Evolutionary conservation across 2,329 filamentous ascomycete species (phyloP).

Genomic region (Fusarium udum): DNA sequence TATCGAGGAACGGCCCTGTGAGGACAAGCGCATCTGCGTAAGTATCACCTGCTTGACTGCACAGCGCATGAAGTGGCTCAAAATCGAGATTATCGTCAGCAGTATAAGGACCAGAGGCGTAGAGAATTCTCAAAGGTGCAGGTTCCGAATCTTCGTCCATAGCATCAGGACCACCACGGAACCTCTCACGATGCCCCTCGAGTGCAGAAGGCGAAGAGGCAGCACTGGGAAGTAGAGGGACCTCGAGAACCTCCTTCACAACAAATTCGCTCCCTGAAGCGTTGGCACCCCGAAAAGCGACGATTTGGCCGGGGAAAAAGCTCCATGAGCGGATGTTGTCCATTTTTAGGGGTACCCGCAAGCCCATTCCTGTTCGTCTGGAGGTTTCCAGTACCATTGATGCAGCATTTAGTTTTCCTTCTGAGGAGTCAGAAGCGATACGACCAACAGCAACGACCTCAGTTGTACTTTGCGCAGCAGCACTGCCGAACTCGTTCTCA

Average conservation of each 20-base stretch:
- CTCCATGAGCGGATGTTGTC: constrained; percentile 74
- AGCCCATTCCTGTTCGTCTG: constrained; percentile 81
- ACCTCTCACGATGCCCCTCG: constrained; percentile 72
- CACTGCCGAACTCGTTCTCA: constrained; percentile 85
- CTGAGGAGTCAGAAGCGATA: constrained; percentile 87
- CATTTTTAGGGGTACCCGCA: constrained; percentile 82
- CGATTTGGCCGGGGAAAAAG: constrained; percentile 95
- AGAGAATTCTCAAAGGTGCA: constrained; percentile 77
- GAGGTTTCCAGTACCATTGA: constrained; percentile 91
- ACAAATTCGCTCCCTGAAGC: constrained; percentile 84
- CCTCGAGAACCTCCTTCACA: constrained; percentile 77
- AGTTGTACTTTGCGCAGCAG: constrained; percentile 82
- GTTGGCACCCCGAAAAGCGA: constrained; percentile 87
- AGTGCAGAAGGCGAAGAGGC: constrained; percentile 74
- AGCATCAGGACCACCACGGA: constrained; percentile 71
- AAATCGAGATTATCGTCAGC: constrained; percentile 92
- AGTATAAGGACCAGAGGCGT: constrained; percentile 89
- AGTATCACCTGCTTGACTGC: constrained; percentile 76
- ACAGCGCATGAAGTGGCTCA: constrained; percentile 84
- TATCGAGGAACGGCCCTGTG: constrained; percentile 87
- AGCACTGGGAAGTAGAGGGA: constrained; percentile 78
- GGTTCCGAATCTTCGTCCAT: constrained; percentile 64
- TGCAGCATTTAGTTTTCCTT: constrained; percentile 85
- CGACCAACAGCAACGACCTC: constrained; percentile 91
- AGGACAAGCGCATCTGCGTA: constrained; percentile 83